phyloP scores from a whole-genome alignment of 345 rosid genomes.

The Citrus medica region DNA sequence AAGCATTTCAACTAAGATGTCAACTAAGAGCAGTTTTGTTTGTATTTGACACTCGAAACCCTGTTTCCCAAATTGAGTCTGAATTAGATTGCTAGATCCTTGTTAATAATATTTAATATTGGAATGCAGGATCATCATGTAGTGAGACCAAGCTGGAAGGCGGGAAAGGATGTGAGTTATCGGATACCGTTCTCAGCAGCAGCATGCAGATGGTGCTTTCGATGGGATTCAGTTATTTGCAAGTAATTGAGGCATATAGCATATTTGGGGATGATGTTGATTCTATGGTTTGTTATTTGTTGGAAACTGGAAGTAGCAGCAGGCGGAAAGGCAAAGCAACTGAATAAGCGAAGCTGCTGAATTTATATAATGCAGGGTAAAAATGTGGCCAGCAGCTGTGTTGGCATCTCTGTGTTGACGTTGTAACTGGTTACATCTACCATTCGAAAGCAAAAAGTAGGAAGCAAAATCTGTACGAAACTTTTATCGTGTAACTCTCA shows the following conservation, averaged over 20 bases:
- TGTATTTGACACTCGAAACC: background rate
- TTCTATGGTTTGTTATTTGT: conserved; percentile 82
- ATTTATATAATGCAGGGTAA: background rate
- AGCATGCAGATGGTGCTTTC: conserved; percentile 73
- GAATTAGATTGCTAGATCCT: background rate
- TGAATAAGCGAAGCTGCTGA: conserved; percentile 33
- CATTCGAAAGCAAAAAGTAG: background rate
- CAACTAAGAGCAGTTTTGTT: background rate
- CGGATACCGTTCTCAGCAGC: conserved; percentile 53
- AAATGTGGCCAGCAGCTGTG: background rate
- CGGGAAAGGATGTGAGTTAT: conserved; percentile 31
- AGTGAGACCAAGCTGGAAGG: conserved; percentile 45
- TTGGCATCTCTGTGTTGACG: background rate
- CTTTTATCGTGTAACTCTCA: background rate
- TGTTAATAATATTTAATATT: background rate
- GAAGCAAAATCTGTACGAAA: background rate
- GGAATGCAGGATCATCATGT: conserved; percentile 61
- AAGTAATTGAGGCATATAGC: conserved; percentile 85
- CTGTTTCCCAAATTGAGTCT: background rate
- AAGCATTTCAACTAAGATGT: background rate
- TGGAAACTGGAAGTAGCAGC: conserved; percentile 74
- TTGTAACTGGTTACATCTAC: background rate
- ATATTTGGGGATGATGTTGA: conserved; percentile 96
- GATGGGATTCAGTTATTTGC: conserved; percentile 93
- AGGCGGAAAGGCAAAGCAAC: conserved; percentile 86